Evolutionary conservation across 371 early-diverging fungal genomes (phyloP), one percentile per base, ranked within the genome.

Genomic region (Gilbertella persicaria): DNA sequence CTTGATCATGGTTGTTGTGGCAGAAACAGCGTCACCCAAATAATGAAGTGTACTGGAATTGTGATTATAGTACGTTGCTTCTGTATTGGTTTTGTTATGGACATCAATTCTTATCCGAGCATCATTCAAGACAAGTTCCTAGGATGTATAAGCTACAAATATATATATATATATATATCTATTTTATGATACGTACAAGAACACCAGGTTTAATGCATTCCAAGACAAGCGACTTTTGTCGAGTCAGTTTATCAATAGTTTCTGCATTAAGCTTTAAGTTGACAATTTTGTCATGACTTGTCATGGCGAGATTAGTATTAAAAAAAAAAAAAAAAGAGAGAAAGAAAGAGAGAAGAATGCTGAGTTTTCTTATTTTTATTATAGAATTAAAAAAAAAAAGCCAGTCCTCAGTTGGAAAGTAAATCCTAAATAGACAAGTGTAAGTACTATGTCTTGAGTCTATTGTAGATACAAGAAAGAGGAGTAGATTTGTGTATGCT

Each of bases 71-170:
- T 55, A 55, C 5, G 40, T 42, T 2, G 55, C 55, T 7, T 30
- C 41, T 14, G 29, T 17, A 2, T 29, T 29, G 29, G 13, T 17
- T 16, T 48, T 17, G 19, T 55, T 47, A 25, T 47, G 20, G 1
- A 6, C 10, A 25, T 55, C 40, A 0, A 55, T 28, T n/a, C 33
- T 47, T 29, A 55, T 43, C 35, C 55, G 47, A 26, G 20, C 33
- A 24, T 55, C 55, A 3, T 42, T 14, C 19, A 55, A 20, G 6
- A 55, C 43, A 24, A 55, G 24, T 41, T 55, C 55, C 55, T 55
- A 41, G 5, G n/a, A n/a, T n/a, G n/a, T 21, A 46, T 4, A 4
- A 28, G 19, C 16, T 10, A 33, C 6, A 9, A 12, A 10, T 12
- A 10, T 33, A 6, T 33, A 8, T 33, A 2, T 33, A 2, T 33